Evolutionary conservation across 495 filamentous ascomycete species (phyloP).

Genomic region (Hypoxylon intermedium): DNA sequence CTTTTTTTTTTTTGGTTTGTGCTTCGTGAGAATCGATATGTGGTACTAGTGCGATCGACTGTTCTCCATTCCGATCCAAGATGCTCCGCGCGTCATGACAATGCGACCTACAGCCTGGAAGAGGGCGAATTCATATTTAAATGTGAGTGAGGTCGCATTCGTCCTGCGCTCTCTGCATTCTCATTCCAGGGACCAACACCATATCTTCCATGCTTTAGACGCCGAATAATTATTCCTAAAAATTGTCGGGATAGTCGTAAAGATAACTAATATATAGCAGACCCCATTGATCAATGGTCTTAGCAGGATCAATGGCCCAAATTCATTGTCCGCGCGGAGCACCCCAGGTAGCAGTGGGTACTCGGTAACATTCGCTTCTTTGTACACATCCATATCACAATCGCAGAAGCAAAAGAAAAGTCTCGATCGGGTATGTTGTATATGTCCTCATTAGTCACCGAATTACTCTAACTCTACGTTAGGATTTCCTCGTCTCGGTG

Average conservation of each 20-base stretch:
- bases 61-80: conserved; percentile 16
- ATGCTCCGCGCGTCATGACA: conserved; percentile 44
- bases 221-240: too few relatives aligned
- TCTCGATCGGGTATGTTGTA: conserved; percentile 46
- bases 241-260: too few relatives aligned
- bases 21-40: too few relatives aligned
- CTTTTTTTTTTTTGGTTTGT: too few relatives aligned
- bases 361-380: conserved; percentile 37
- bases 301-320: conserved; percentile 33
- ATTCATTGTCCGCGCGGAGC: conserved; percentile 30
- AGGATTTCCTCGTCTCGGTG: conserved; percentile 86
- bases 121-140: conserved; percentile 40
- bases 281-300: conserved; percentile 36
- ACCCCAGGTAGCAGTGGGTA: conserved; percentile 35
- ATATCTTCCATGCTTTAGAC: too few relatives aligned
- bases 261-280: conserved; percentile 23
- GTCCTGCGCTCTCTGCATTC: background rate
- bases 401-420: conserved; percentile 53
- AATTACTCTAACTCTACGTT: conserved; percentile 18
- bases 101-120: conserved; percentile 40
- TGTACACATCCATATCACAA: conserved; percentile 48
- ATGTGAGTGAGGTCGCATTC: conserved; percentile 34
- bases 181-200: background rate
- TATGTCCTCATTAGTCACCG: background rate
- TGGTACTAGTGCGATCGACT: conserved; percentile 17